Conservation (phyloP, 306 rosid genomes). For the Dalbergia cultrata region DNA sequence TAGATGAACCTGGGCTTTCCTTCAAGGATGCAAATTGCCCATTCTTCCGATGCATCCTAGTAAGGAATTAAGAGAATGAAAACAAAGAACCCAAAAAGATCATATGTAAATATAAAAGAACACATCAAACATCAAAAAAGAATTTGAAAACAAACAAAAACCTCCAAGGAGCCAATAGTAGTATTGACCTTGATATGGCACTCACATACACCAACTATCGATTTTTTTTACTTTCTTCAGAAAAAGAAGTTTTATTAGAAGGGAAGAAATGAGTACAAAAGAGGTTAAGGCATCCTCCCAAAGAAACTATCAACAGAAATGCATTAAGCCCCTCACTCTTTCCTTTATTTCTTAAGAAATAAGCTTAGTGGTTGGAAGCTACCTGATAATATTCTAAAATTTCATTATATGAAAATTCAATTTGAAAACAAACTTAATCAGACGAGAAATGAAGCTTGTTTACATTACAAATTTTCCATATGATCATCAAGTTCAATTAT, state of each 20-base stretch:
- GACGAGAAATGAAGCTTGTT: conserved; percentile 19
- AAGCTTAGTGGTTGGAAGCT: conserved; percentile 15
- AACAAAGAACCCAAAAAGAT: conserved; percentile 16
- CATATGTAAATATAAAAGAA: conserved; percentile 13
- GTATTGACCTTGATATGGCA: neutral
- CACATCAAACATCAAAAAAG: conserved; percentile 13
- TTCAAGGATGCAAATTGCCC: conserved; percentile 90
- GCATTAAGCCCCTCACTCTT: conserved; percentile 17
- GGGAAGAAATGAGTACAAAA: neutral
- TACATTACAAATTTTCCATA: conserved; percentile 6
- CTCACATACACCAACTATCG: conserved; percentile 6
- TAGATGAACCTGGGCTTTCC: conserved; percentile 73
- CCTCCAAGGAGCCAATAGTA: conserved; percentile 6
- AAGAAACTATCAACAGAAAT: conserved; percentile 12
- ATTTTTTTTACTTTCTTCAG: too few relatives aligned
- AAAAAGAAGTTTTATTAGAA: too few relatives aligned
- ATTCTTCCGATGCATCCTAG: conserved; percentile 93
- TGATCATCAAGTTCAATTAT: conserved; percentile 27
- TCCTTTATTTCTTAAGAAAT: conserved; percentile 25
- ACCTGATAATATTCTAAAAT: conserved; percentile 39
- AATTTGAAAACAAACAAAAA: conserved; percentile 30
- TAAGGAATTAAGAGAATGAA: conserved; percentile 43
- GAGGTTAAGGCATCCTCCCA: neutral
- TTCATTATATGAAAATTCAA: conserved; percentile 25
- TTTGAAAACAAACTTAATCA: conserved; percentile 24